These are phyloP conservation scores for Daldinia concentrica DNA, from an alignment of 495 filamentous ascomycete species.

Conservation along the genomic window DNA sequence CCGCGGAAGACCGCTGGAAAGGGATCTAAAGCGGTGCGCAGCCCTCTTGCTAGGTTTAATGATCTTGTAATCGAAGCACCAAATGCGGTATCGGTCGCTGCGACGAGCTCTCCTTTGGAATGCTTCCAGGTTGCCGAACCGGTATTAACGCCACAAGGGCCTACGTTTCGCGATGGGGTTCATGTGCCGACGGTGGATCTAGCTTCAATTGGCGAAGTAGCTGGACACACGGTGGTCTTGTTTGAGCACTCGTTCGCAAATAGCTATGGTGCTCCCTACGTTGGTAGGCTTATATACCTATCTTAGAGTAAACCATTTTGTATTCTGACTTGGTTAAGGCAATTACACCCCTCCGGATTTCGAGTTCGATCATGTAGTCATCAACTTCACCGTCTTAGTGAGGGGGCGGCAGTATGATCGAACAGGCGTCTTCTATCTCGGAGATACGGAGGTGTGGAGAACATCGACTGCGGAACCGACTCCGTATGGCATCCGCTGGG, in stretches of 20 bases:
- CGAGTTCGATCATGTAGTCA: constrained; percentile 79
- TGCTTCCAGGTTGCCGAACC: constrained; percentile 78
- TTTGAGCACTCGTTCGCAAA: constrained; percentile 80
- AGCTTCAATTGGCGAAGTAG: constrained; percentile 30
- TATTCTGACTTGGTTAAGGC: constrained; percentile 55
- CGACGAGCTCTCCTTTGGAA: constrained; percentile 52
- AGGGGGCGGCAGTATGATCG: constrained; percentile 83
- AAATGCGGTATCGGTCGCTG: constrained; percentile 16
- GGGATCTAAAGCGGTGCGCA: constrained; percentile 21
- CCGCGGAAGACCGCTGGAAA: constrained; percentile 14
- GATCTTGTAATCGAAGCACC: constrained; percentile 18
- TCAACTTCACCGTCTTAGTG: constrained; percentile 84
- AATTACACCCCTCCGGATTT: constrained; percentile 78
- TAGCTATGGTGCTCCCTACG: constrained; percentile 82
- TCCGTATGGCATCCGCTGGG: constrained; percentile 73
- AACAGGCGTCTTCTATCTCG: constrained; percentile 81
- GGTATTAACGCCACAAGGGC: constrained; percentile 59
- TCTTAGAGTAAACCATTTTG: neutral
- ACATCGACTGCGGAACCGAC: constrained; percentile 92
- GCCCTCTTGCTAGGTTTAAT: constrained; percentile 41
- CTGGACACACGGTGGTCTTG: constrained; percentile 58
- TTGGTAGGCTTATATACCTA: constrained; percentile 62
- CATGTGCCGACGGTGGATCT: constrained; percentile 30
- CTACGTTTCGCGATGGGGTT: constrained; percentile 50
- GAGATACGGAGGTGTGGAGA: constrained; percentile 85